Base-by-base conservation (phyloP, 2,329 filamentous ascomycete genomes). In the Arthrobotrys megalospora region DNA sequence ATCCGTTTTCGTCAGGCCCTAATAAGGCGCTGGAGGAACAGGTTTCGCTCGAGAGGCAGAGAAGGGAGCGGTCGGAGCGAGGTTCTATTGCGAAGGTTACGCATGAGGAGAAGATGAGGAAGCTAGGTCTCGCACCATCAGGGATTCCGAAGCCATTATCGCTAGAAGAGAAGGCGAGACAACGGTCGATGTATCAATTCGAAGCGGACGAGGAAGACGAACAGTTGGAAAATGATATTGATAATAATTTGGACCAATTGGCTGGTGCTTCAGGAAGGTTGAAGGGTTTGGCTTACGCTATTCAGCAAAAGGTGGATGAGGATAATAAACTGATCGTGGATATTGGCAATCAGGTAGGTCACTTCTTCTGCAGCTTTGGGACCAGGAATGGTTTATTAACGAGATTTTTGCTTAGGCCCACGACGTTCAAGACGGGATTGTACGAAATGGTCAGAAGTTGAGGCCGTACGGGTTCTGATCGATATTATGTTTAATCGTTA, bases 271-370 rank as follows among this genome's bases (percentile, higher is more conserved):
- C 92, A 8, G 88, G 88, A 73, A 89, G 91, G 80, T 86, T 97
- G 83, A 94, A 96, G 82, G 86, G 88, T 80, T 86, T 96, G 16
- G 92, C 92, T n/a, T 87, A 88, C 80, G 92, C 91, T 62, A 94
- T 94, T 82, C 91, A 91, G 55, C 86, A 88, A 55, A 92, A 96
- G 83, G 88, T 96, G 21, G 91, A 93, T 79, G 86, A 88, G 75
- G 92, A 96, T 85, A 96, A 96, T 84, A 88, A 88, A 81, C 88
- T 91, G 82, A 91, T 97, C 82, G 90, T 92, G 80, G 88, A 90
- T 75, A 93, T 97, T 82, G 92, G 89, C 80, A 86, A 86, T 81
- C 96, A 96, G 91, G 92, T 92, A 85, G 83, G 82, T 76, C n/a
- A n/a, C n/a, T 69, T 52, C 21, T n/a, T 24, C 12, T 2, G 14